Evolutionary conservation across 2,329 filamentous ascomycete species (phyloP), one percentile per base, ranked within the genome.

Genomic region (Aspergillus fumigatus): DNA sequence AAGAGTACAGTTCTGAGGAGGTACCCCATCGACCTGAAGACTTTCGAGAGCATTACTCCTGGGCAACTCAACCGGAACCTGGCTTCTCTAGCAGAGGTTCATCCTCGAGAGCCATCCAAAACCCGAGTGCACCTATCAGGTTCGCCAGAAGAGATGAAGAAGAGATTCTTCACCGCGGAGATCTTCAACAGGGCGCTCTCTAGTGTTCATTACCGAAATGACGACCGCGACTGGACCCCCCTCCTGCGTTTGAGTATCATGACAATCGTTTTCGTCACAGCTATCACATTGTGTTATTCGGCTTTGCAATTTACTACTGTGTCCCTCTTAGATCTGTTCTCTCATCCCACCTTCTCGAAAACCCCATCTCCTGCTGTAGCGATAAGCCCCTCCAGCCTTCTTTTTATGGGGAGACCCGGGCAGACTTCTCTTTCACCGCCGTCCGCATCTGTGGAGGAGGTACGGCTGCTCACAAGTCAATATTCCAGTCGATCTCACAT

Each of bases 31-130:
- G 77, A 80, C 58, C 59, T 80, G 49, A 70, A 72, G 57, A 78
- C 75, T 0, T 80, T 80, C 52, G 69, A 79, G 60, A 77, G 73
- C 55, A 77, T 80, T 58, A 72, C 77, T 14, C 73, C 77, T 11
- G 64, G 71, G 11, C 77, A 79, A 50, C 67, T 80, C 27, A 80
- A 79, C 60, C 69, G 75, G 35, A 79, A 80, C 55, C 62, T 80
- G 25, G 76, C 77, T 29, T 77, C 73, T 23, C 67, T 79, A 40
- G 70, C 69, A 43, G 66, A 65, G 21, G 65, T 70, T 29, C 70
- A 70, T 56, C 63, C 67, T 23, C 69, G 62, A 53, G 67, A 66
- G 51, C 38, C 57, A 32, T 56, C 56, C 32, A 68, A 65, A 35
- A 54, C 62, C 26, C 58, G 58, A 21, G 19, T 63, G 6, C 59